These are phyloP conservation scores for Carpinus fangiana DNA, from an alignment of 306 rosid species.

Conservation along the genomic window DNA sequence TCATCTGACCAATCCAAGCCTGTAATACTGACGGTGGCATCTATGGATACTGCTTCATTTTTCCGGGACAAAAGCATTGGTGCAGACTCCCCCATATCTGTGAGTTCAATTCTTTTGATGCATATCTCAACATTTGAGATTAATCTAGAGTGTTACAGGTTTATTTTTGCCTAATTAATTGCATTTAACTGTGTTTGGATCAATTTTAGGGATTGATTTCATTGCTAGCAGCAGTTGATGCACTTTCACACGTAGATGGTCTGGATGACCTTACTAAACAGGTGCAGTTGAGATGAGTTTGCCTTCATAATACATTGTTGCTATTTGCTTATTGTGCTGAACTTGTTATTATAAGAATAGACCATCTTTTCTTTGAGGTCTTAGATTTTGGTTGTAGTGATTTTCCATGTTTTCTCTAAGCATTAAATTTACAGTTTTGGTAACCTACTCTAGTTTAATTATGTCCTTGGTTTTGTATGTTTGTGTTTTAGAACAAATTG, in stretches of 20 bases:
- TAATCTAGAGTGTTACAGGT: slow-evolving; percentile 8
- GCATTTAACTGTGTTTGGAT: slow-evolving; percentile 23
- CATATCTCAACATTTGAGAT: slow-evolving; percentile 13
- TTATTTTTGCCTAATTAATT: slow-evolving; percentile 15
- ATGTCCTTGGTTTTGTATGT: background rate
- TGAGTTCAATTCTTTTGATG: slow-evolving; percentile 41
- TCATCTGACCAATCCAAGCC: slow-evolving; percentile 60
- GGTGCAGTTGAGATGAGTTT: slow-evolving; percentile 45
- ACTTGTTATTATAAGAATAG: background rate
- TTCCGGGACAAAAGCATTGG: slow-evolving; percentile 86
- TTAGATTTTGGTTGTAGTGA: background rate
- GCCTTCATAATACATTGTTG: background rate
- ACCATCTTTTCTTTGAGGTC: slow-evolving; percentile 11
- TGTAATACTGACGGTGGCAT: slow-evolving; percentile 62
- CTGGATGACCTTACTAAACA: slow-evolving; percentile 66
- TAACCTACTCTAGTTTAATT: slow-evolving; percentile 11
- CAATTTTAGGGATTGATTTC: slow-evolving; percentile 75
- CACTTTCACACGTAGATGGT: slow-evolving; percentile 69
- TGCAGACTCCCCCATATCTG: slow-evolving; percentile 92
- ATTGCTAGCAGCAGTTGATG: slow-evolving; percentile 79
- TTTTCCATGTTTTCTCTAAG: background rate
- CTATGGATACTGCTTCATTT: slow-evolving; percentile 97
- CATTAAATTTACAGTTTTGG: background rate
- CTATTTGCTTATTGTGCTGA: background rate
- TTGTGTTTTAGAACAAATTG: slow-evolving; percentile 15